Percentiles rank a stretch among this genome's conserved stretches.
phyloP scores from a whole-genome alignment of 768 basidiomycete genomes.

The Exsudoporus frostii region DNA sequence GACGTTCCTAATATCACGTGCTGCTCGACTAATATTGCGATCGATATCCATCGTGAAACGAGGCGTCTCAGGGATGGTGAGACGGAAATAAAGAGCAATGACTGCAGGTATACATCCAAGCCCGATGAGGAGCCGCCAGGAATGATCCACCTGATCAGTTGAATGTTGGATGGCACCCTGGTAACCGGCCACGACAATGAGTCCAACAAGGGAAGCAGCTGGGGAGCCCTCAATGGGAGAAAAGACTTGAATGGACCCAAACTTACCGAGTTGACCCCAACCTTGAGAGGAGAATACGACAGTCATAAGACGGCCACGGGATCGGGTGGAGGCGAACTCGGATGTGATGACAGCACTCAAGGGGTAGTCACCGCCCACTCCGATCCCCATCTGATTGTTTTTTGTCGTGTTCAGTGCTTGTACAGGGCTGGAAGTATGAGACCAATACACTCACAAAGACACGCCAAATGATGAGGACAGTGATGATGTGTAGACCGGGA shows the following conservation, averaged over 20 bases:
- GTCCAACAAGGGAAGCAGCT: conserved; percentile 63
- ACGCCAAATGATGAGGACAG: conserved; percentile 75
- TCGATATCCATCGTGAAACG: conserved; percentile 89
- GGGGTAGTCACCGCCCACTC: conserved; percentile 87
- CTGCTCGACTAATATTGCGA: conserved; percentile 65
- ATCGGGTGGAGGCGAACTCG: conserved; percentile 76
- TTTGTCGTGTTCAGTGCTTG: conserved; percentile 30
- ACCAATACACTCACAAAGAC: conserved; percentile 46
- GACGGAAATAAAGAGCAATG: conserved; percentile 81
- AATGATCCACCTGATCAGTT: conserved; percentile 50
- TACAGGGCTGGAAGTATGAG: neutral
- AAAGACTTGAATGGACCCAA: neutral
- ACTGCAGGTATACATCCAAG: conserved; percentile 75
- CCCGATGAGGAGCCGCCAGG: conserved; percentile 85
- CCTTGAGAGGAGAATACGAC: conserved; percentile 81
- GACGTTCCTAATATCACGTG: conserved; percentile 65
- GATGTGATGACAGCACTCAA: conserved; percentile 78
- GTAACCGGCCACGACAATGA: conserved; percentile 62
- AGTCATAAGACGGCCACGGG: conserved; percentile 81
- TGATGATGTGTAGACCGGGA: conserved; percentile 62
- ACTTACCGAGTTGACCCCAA: conserved; percentile 77
- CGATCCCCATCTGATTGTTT: conserved; percentile 63
- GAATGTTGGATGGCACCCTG: conserved; percentile 46
- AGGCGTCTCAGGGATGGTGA: conserved; percentile 89
- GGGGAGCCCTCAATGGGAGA: neutral